A percentile compares a stretch with the other conserved stretches of the same genome.
Conservation (phyloP, 2,329 filamentous ascomycete genomes). For the Capronia americana region DNA sequence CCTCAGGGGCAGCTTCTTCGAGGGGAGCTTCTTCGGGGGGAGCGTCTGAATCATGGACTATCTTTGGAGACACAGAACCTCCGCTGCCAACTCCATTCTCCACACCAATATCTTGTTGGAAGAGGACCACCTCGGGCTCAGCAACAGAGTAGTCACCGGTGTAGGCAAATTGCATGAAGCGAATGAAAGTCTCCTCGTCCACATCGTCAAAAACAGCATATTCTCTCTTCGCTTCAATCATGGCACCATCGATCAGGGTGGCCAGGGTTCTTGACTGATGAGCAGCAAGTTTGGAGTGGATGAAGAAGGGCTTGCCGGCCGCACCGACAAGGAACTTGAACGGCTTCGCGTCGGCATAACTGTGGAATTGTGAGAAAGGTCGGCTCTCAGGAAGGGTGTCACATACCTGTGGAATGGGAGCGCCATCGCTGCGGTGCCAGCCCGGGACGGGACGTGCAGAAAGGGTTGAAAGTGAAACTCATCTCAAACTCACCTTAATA, state of each 20-base stretch:
- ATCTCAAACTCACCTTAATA: neutral
- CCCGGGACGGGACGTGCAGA: neutral
- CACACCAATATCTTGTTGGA: neutral
- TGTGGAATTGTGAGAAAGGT: constrained; percentile 16
- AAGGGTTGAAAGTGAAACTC: neutral
- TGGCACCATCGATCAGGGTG: constrained; percentile 30
- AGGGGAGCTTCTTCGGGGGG: neutral
- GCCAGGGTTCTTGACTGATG: constrained; percentile 33
- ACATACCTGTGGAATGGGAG: constrained; percentile 22
- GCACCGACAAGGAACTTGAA: constrained; percentile 35
- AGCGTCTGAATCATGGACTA: neutral
- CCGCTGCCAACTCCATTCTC: neutral
- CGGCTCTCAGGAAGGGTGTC: neutral
- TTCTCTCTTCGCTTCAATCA: constrained; percentile 32
- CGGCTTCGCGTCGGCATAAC: constrained; percentile 35
- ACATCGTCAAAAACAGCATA: constrained; percentile 32
- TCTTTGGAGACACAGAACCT: neutral
- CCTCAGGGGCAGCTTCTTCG: too few relatives aligned
- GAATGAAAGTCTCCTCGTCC: constrained; percentile 36
- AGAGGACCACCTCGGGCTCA: neutral
- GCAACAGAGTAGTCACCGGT: constrained; percentile 35
- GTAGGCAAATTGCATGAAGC: constrained; percentile 39
- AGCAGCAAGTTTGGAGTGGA: constrained; percentile 36
- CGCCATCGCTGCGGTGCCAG: constrained; percentile 17
- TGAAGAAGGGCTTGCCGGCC: constrained; percentile 30